Conservation (phyloP, 1,139 yeast genomes). For the Candida mesenterica region DNA sequence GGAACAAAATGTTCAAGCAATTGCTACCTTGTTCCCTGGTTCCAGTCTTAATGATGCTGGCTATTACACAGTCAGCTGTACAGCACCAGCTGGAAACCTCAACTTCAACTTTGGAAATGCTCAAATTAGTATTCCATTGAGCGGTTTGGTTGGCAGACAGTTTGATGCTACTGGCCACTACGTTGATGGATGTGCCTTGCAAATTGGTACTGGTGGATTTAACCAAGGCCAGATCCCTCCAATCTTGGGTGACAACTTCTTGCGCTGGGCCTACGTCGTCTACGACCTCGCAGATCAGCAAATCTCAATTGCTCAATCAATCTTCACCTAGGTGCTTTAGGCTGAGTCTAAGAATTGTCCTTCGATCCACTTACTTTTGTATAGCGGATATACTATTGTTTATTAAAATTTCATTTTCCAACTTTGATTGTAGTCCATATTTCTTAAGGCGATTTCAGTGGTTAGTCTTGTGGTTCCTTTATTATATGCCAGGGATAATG, state of each 20-base stretch:
- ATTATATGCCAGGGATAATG: not conserved
- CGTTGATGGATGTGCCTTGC: not conserved
- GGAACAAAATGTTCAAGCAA: conserved; percentile 13
- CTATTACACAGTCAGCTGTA: conserved; percentile 24
- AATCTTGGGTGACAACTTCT: conserved; percentile 19
- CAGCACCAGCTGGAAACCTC: conserved; percentile 16
- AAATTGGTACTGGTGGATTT: not conserved
- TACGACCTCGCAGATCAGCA: conserved; percentile 16
- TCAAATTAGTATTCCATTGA: conserved; percentile 43
- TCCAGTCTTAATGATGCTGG: conserved; percentile 3
- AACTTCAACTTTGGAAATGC: conserved; percentile 50
- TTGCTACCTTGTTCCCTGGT: conserved; percentile 11
- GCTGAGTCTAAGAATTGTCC: no score
- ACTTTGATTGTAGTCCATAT: no score
- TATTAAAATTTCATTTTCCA: no score
- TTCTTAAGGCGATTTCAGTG: no score
- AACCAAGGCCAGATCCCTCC: no score
- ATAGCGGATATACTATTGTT: no score
- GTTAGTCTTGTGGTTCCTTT: not conserved
- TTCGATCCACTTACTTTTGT: no score
- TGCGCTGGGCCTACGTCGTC: conserved; percentile 19
- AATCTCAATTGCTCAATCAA: conserved; percentile 16
- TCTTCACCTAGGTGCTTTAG: conserved; percentile 6
- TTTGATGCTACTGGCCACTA: not conserved
- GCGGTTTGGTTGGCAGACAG: conserved; percentile 24